Conservation (phyloP, 2,329 filamentous ascomycete species). For the Colletotrichum caudatum region DNA sequence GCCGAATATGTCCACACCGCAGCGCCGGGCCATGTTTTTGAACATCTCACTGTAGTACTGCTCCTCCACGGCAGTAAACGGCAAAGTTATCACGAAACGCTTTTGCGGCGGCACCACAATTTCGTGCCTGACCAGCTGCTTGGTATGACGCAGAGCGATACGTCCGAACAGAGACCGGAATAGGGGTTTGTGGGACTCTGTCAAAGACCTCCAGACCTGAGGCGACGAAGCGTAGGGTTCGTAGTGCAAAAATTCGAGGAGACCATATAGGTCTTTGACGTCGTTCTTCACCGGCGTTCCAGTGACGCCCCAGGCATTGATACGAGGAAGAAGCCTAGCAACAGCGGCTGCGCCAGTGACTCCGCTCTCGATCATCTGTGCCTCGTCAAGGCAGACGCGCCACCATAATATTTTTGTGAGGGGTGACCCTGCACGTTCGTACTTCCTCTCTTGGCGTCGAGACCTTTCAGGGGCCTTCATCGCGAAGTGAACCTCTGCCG, state of each 20-base stretch:
- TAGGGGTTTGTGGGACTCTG: slow-evolving; percentile 68
- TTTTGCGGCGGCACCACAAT: slow-evolving; percentile 84
- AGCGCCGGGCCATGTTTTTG: slow-evolving; percentile 78
- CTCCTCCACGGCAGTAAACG: slow-evolving; percentile 91
- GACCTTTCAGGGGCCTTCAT: slow-evolving; percentile 75
- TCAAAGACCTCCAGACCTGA: slow-evolving; percentile 76
- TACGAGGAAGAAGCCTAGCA: slow-evolving; percentile 81
- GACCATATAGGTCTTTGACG: slow-evolving; percentile 80
- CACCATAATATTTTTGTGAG: slow-evolving; percentile 88
- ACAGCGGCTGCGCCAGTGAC: slow-evolving; percentile 86
- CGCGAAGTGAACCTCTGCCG: slow-evolving; percentile 83
- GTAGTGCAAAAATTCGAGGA: slow-evolving; percentile 84
- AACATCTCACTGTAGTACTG: slow-evolving; percentile 87
- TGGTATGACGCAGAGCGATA: slow-evolving; percentile 87
- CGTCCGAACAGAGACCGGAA: slow-evolving; percentile 78
- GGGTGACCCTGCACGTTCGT: slow-evolving; percentile 77
- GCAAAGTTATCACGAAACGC: slow-evolving; percentile 87
- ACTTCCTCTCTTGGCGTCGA: slow-evolving; percentile 74
- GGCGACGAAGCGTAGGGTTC: slow-evolving; percentile 78
- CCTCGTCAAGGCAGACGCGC: slow-evolving; percentile 82
- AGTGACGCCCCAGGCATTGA: slow-evolving; percentile 92
- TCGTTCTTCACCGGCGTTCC: slow-evolving; percentile 90
- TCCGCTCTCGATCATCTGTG: slow-evolving; percentile 94
- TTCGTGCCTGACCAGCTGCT: slow-evolving; percentile 82
- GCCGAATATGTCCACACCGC: slow-evolving; percentile 74